phyloP scores from a whole-genome alignment of 805 yeast genomes.

The Saccharomycopsis babjevae region DNA sequence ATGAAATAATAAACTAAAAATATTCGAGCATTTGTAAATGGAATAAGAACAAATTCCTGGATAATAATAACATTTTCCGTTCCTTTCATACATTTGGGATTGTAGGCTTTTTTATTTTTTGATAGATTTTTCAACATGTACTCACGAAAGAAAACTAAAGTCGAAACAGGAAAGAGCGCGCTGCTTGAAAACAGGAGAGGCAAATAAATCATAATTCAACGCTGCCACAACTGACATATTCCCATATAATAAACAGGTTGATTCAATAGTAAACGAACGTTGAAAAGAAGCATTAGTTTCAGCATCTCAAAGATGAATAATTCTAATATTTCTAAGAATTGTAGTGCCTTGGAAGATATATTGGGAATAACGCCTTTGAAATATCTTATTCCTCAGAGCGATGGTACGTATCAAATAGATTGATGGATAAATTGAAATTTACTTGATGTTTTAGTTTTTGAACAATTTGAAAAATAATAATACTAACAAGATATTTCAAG shows the following conservation, averaged over 20 bases:
- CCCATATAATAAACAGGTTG: not conserved
- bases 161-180: not conserved
- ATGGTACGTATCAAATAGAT: slow-evolving; percentile 24
- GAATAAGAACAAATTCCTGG: too few relatives aligned
- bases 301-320: not conserved
- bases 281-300: not conserved
- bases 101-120: not conserved
- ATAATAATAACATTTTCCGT: not conserved
- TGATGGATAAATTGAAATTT: not conserved
- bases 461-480: not conserved
- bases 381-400: slow-evolving; percentile 32
- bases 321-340: not conserved
- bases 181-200: not conserved
- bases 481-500: slow-evolving; percentile 8
- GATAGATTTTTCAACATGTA: not conserved
- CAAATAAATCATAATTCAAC: not conserved
- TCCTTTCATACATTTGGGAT: not conserved
- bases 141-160: not conserved
- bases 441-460: not conserved
- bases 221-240: not conserved
- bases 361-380: slow-evolving; percentile 29
- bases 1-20: not conserved
- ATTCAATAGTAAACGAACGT: not conserved
- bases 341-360: slow-evolving; percentile 20
- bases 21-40: too few relatives aligned